A percentile compares a stretch with the other conserved stretches of the same genome.
These are phyloP conservation scores for Alternaria panax DNA, from an alignment of 2,329 filamentous ascomycete species.

Conservation along the genomic window DNA sequence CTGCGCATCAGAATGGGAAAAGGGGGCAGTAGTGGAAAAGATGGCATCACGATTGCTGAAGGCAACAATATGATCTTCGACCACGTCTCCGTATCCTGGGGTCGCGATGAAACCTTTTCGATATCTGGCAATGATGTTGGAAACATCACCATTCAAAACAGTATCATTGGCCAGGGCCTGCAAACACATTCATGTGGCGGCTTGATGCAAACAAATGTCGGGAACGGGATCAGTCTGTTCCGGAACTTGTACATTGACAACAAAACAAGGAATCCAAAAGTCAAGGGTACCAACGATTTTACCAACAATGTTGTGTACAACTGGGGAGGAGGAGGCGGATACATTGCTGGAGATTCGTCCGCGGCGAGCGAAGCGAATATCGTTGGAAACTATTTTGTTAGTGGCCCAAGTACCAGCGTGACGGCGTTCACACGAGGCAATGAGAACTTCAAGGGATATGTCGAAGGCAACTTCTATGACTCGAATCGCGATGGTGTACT, in stretches of 20 bases:
- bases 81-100: slow-evolving; percentile 62
- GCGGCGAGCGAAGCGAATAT: slow-evolving; percentile 61
- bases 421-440: slow-evolving; percentile 65
- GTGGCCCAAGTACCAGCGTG: slow-evolving; percentile 59
- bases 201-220: slow-evolving; percentile 58
- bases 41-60: slow-evolving; percentile 62
- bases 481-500: slow-evolving; percentile 58
- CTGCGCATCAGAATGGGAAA: slow-evolving; percentile 64
- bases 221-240: slow-evolving; percentile 59
- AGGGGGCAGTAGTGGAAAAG: slow-evolving; percentile 60
- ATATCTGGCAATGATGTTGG: slow-evolving; percentile 56
- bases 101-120: slow-evolving; percentile 64
- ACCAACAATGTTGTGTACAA: slow-evolving; percentile 63
- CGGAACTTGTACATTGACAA: slow-evolving; percentile 65
- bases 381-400: slow-evolving; percentile 65
- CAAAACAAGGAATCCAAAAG: slow-evolving; percentile 65
- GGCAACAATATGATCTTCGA: slow-evolving; percentile 65
- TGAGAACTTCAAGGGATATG: slow-evolving; percentile 61
- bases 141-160: slow-evolving; percentile 62
- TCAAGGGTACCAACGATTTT: slow-evolving; percentile 65
- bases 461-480: slow-evolving; percentile 62
- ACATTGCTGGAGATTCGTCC: slow-evolving; percentile 61
- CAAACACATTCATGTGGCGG: slow-evolving; percentile 63
- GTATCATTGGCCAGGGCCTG: slow-evolving; percentile 63
- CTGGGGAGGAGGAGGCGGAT: slow-evolving; percentile 63